These are phyloP conservation scores for Boletus holoroseus DNA, from an alignment of 1,284 basidiomycete genomes.

Conservation along the genomic window DNA sequence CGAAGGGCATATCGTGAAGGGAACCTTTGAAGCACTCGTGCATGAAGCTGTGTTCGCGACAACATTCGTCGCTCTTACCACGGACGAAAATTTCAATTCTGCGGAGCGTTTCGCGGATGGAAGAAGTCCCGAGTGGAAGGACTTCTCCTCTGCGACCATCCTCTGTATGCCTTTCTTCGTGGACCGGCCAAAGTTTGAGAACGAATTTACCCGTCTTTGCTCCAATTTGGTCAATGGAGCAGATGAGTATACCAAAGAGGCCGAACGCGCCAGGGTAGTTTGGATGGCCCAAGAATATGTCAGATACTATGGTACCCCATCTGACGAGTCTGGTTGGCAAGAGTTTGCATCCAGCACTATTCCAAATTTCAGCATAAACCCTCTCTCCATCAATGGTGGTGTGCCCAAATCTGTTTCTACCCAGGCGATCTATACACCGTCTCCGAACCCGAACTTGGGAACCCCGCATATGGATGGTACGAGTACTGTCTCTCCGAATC, in stretches of 20 bases:
- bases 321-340: slow-evolving; percentile 53
- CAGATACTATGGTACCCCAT: slow-evolving; percentile 48
- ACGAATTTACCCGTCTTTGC: slow-evolving; percentile 63
- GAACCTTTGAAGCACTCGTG: slow-evolving; percentile 68
- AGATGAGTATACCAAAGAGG: slow-evolving; percentile 38
- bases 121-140: slow-evolving; percentile 44
- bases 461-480: slow-evolving; percentile 29
- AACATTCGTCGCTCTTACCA: slow-evolving; percentile 39
- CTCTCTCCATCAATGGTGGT: slow-evolving; percentile 24
- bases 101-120: slow-evolving; percentile 16
- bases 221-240: slow-evolving; percentile 58
- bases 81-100: slow-evolving; percentile 10
- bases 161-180: slow-evolving; percentile 55
- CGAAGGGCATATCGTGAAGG: slow-evolving; percentile 48
- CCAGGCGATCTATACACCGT: slow-evolving; percentile 46
- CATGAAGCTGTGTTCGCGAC: slow-evolving; percentile 79
- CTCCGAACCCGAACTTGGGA: slow-evolving; percentile 38
- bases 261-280: slow-evolving; percentile 42
- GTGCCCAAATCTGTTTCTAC: slow-evolving; percentile 47
- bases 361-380: slow-evolving; percentile 32
- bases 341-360: slow-evolving; percentile 50
- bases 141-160: slow-evolving; percentile 55
- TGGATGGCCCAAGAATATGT: slow-evolving; percentile 68
- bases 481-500: slow-evolving; percentile 37
- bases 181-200: slow-evolving; percentile 54